These are phyloP conservation scores for Chionographis japonica DNA, from an alignment of 106 monocot genomes.

Conservation along the genomic window DNA sequence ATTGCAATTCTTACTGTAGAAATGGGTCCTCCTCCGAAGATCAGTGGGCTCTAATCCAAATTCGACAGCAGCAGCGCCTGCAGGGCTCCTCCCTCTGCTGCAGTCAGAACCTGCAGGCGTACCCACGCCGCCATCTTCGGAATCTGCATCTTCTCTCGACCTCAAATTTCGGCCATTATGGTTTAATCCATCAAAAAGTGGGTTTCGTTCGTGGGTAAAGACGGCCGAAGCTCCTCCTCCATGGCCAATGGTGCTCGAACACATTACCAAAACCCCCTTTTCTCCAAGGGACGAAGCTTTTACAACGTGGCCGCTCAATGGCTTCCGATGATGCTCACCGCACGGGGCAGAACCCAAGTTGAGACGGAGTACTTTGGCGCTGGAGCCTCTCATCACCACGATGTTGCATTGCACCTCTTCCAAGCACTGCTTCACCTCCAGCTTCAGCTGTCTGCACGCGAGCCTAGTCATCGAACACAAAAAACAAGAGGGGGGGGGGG, in stretches of 20 bases:
- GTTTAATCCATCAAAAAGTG: slow-evolving; percentile 17
- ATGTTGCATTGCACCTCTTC: slow-evolving; percentile 61
- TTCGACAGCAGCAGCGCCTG: too few relatives aligned
- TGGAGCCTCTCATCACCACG: slow-evolving; percentile 50
- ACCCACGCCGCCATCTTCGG: neutral
- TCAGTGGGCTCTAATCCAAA: too few relatives aligned
- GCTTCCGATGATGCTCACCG: slow-evolving; percentile 1
- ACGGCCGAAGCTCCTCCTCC: neutral
- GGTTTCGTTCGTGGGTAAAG: slow-evolving; percentile 17
- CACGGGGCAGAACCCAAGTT: slow-evolving; percentile 25
- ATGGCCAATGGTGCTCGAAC: neutral
- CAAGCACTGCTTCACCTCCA: slow-evolving; percentile 50
- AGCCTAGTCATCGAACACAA: neutral
- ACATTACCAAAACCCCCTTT: neutral
- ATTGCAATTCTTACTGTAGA: too few relatives aligned
- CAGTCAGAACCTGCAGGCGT: neutral
- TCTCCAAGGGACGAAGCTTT: slow-evolving; percentile 4
- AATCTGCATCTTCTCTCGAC: slow-evolving; percentile 9
- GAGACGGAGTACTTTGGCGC: slow-evolving; percentile 52
- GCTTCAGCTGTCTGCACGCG: slow-evolving; percentile 46
- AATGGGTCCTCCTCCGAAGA: too few relatives aligned
- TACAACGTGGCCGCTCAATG: slow-evolving; percentile 4
- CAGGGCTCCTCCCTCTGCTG: neutral
- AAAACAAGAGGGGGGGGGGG: too few relatives aligned
- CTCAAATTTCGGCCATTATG: neutral